These are phyloP conservation scores for Saturnispora halmiae DNA, from an alignment of 805 yeast genomes.

Conservation along the genomic window DNA sequence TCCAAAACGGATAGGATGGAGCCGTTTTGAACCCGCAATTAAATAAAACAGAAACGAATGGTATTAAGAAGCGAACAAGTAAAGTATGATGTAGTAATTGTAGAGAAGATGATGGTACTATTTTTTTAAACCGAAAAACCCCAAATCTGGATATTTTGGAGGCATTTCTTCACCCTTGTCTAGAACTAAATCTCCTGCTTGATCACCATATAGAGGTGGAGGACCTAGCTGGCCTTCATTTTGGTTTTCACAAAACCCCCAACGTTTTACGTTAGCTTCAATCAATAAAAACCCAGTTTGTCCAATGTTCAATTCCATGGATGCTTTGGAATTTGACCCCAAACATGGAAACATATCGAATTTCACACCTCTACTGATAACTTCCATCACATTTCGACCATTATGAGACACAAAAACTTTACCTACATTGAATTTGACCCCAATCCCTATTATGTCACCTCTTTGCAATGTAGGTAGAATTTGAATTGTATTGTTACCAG, in stretches of 20 bases:
- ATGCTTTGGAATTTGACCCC: constrained; percentile 30
- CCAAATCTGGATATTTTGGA: constrained; percentile 46
- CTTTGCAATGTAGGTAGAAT: constrained; percentile 44
- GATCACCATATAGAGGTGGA: constrained; percentile 29
- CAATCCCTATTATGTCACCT: constrained; percentile 49
- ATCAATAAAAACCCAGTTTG: constrained; percentile 83
- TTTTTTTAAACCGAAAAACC: constrained; percentile 3
- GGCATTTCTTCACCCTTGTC: constrained; percentile 70
- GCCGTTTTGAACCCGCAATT: too few species aligned
- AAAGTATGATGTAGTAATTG: too few species aligned
- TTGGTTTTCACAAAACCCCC: constrained; percentile 46
- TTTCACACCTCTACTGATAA: constrained; percentile 14
- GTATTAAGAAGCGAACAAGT: too few species aligned
- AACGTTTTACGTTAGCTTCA: constrained; percentile 67
- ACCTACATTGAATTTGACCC: constrained; percentile 40
- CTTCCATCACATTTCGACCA: constrained; percentile 45
- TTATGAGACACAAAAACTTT: constrained; percentile 46
- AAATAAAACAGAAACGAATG: too few species aligned
- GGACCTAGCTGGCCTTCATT: constrained; percentile 34
- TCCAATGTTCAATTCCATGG: constrained; percentile 65
- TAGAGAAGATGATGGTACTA: too few species aligned
- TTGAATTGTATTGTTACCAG: constrained; percentile 34
- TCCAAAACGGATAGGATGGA: not conserved
- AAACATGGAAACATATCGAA: not conserved
- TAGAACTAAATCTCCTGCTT: constrained; percentile 41